A percentile compares a stretch with the other conserved stretches of the same genome.
These are phyloP conservation scores for Spizellomyces punctatus DNA, from an alignment of 192 early-diverging fungal species.

Conservation along the genomic window DNA sequence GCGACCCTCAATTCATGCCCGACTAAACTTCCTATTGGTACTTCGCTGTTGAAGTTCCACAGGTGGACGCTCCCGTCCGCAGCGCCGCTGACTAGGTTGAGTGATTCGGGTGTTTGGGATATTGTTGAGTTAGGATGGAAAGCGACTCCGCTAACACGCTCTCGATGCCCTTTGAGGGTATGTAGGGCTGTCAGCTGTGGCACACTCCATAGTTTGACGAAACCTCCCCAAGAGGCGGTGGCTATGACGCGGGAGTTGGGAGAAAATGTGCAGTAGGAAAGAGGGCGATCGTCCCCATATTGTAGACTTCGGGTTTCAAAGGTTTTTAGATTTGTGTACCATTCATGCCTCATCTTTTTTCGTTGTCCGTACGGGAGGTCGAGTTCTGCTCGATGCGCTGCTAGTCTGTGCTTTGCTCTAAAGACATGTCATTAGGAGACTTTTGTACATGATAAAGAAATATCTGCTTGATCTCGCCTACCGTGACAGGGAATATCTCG, in stretches of 20 bases:
- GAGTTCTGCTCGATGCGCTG: slow-evolving; percentile 67
- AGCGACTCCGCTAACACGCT: slow-evolving; percentile 84
- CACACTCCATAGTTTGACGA: slow-evolving; percentile 85
- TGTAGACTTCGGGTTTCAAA: slow-evolving; percentile 80
- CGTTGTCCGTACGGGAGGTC: slow-evolving; percentile 64
- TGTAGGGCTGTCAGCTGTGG: slow-evolving; percentile 63
- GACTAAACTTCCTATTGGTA: slow-evolving; percentile 73
- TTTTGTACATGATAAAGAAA: not conserved
- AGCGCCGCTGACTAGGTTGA: slow-evolving; percentile 85
- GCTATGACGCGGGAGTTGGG: slow-evolving; percentile 77
- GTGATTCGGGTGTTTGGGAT: slow-evolving; percentile 48
- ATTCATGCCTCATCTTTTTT: slow-evolving; percentile 74
- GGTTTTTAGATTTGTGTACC: slow-evolving; percentile 66
- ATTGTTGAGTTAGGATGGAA: slow-evolving; percentile 85
- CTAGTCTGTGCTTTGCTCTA: slow-evolving; percentile 69
- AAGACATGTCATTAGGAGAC: not conserved
- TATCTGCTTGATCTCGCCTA: slow-evolving; percentile 13
- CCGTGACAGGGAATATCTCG: slow-evolving; percentile 72
- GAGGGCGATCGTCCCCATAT: slow-evolving; percentile 85
- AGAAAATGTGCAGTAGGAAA: slow-evolving; percentile 75
- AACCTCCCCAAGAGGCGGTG: slow-evolving; percentile 84
- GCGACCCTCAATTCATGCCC: slow-evolving; percentile 86
- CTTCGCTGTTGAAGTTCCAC: slow-evolving; percentile 78
- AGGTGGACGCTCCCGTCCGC: slow-evolving; percentile 77
- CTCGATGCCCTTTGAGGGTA: slow-evolving; percentile 69